Conservation (phyloP, 768 basidiomycete species). For the Termitomyces sp. region DNA sequence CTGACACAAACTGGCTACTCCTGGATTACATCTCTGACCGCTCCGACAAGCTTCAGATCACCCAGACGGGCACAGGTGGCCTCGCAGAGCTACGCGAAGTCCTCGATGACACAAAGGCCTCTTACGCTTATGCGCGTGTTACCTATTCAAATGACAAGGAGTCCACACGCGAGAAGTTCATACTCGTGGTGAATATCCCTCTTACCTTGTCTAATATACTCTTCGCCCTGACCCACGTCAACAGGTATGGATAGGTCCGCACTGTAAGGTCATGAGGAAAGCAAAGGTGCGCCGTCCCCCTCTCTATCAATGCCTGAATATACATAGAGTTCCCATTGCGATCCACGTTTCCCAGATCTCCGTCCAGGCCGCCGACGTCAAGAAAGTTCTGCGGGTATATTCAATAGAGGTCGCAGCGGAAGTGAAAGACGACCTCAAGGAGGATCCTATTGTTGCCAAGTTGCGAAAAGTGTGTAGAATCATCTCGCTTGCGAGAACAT, state of each 20-base stretch:
- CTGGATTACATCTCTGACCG: constrained; percentile 84
- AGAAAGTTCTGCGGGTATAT: constrained; percentile 67
- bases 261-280: constrained; percentile 87
- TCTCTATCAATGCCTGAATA: not conserved
- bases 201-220: constrained; percentile 17
- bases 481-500: constrained; percentile 3
- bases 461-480: constrained; percentile 65
- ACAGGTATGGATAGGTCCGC: constrained; percentile 72
- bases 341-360: constrained; percentile 60
- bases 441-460: constrained; percentile 78
- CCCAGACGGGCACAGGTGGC: constrained; percentile 75
- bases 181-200: constrained; percentile 49
- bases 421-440: constrained; percentile 78
- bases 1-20: constrained; percentile 85
- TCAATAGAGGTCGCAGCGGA: constrained; percentile 87
- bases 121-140: constrained; percentile 81
- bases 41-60: constrained; percentile 76
- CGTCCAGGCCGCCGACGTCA: constrained; percentile 87
- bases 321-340: constrained; percentile 17
- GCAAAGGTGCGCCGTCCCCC: constrained; percentile 60
- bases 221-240: constrained; percentile 10
- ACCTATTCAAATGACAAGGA: constrained; percentile 85
- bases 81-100: constrained; percentile 69
- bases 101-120: constrained; percentile 70
- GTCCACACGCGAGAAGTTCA: constrained; percentile 84